Base-by-base conservation (phyloP, 1,139 yeast species). In the Kazachstania sp. region DNA sequence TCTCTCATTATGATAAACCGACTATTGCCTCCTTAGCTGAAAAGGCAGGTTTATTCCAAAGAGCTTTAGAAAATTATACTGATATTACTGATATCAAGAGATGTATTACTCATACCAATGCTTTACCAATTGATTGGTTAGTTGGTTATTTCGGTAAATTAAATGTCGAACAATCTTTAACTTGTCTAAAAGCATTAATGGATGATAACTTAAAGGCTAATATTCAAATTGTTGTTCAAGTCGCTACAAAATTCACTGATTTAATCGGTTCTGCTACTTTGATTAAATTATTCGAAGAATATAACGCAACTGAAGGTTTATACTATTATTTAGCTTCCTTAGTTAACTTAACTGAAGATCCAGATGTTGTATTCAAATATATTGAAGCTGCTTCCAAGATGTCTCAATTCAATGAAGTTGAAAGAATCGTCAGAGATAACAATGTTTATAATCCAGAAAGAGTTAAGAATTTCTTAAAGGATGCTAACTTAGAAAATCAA, bases 401-500 rank as follows among this genome's bases (percentile, higher is more conserved):
- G 68, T 90, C 90, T 54, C 98, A 94, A 72, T 76, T 79, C 64
- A 85, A 86, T 62, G 99, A 92, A 71, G 87, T 92, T 60, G 98
- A 94, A 72, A 81, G 98, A 67, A 79, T 92, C 55, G 97, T 90
- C 45, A 83, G 95, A 67, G 96, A 88, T 65, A 92, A 92, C 72
- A 86, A 81, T 58, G 92, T 86, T 51, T 94, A 90, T 70, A 92
- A 88, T 66, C 95, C 97, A 53, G 98, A 92, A 67, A 90, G 90
- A 71, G 97, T 94, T 50, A 94, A 92, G 74, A 94, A 92, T 72
- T 92, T 86, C 69, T 78, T 92, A 71, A 92, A 92, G 70, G 98
- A 94, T 67, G 87, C 90, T 56, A 82, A 86, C 63, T 77, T 92
- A 56, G 94, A 90, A 51, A 97, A 94, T 64, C 99, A 94, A 71